Percentiles rank a stretch among this genome's conserved stretches.
Conservation (phyloP, 306 rosid genomes). For the Acacia confusa region DNA sequence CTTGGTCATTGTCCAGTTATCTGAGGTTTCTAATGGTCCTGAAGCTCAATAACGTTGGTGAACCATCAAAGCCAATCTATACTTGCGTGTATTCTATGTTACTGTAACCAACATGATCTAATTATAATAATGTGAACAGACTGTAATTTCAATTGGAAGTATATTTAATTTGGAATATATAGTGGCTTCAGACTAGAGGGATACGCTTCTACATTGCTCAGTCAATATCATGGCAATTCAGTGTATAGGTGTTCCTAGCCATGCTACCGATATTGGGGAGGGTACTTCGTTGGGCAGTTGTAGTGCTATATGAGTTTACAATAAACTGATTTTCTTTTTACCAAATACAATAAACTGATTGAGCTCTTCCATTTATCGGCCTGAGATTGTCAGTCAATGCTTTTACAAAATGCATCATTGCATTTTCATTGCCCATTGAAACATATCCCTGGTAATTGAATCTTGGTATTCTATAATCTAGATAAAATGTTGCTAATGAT, state of each 20-base stretch:
- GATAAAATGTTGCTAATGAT: not conserved
- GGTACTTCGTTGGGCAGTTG: constrained; percentile 3
- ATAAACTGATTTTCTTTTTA: too few species aligned
- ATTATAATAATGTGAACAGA: not conserved
- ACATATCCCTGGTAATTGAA: not conserved
- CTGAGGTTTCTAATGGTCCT: constrained; percentile 50
- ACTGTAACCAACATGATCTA: not conserved
- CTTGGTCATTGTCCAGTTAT: constrained; percentile 38
- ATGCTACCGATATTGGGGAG: not conserved
- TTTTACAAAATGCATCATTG: not conserved
- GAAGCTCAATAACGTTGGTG: constrained; percentile 69
- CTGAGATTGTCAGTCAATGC: not conserved
- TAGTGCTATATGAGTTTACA: not conserved
- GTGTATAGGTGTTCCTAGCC: not conserved
- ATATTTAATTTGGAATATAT: not conserved
- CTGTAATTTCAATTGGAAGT: not conserved
- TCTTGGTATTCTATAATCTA: not conserved
- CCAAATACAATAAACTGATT: not conserved
- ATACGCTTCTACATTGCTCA: not conserved
- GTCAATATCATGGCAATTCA: not conserved
- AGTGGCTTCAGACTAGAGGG: not conserved
- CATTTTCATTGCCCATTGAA: not conserved
- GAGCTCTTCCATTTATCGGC: not conserved
- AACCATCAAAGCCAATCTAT: constrained; percentile 46
- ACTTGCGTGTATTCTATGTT: constrained; percentile 30